Evolutionary conservation across 495 filamentous ascomycete species (phyloP).

Genomic region (Talaromyces adpressus): DNA sequence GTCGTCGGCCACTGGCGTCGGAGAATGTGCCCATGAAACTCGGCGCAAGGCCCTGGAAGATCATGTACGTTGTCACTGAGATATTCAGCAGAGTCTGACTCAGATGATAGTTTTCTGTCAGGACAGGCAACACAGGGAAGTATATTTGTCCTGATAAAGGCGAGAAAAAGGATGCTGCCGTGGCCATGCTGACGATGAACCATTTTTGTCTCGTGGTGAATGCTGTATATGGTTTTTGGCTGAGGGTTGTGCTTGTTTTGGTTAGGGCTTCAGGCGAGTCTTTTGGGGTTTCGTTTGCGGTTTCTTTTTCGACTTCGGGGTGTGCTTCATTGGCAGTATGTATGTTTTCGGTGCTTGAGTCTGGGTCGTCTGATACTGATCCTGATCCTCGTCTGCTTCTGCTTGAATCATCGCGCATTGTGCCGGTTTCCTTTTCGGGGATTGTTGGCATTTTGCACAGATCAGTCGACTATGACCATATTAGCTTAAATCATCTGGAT

Average conservation of each 20-base stretch:
- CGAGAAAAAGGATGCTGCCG: conserved; percentile 26
- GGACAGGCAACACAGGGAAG: conserved; percentile 42
- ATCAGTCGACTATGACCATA: not conserved
- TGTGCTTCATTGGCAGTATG: not conserved
- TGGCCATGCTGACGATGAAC: conserved; percentile 13
- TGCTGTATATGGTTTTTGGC: conserved; percentile 3
- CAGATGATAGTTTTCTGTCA: conserved; percentile 49
- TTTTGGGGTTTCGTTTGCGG: not conserved
- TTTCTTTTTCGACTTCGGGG: not conserved
- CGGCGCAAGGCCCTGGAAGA: conserved; percentile 54
- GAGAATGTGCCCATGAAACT: conserved; percentile 54
- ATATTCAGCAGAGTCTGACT: conserved; percentile 59
- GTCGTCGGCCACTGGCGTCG: conserved; percentile 51
- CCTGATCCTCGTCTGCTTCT: not conserved
- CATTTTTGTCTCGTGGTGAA: not conserved
- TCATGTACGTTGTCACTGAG: conserved; percentile 59
- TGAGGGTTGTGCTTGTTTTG: not conserved
- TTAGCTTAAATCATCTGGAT: not conserved
- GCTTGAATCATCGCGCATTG: not conserved
- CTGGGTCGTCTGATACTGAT: not conserved
- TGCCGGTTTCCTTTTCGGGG: not conserved
- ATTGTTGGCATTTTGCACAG: not conserved
- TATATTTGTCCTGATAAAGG: conserved; percentile 39
- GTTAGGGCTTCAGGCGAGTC: not conserved
- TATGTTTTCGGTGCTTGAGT: not conserved